Conservation (phyloP, 192 early-diverging fungal species). For the Dispira simplex region DNA sequence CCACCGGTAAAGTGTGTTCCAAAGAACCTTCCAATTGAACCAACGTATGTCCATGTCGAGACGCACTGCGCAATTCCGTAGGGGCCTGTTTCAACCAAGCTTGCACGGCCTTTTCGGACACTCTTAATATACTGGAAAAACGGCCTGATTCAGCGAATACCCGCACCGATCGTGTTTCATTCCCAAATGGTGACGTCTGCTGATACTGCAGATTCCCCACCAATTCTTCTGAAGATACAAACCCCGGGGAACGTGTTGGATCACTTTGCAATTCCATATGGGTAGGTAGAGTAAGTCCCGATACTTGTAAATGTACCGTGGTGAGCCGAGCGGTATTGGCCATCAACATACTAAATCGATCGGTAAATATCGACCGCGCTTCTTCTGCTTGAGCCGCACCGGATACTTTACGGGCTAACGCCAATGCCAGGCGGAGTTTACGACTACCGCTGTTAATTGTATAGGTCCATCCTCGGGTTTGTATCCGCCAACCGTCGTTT, state of each 20-base stretch:
- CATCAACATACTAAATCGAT: conserved; percentile 11
- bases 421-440: conserved; percentile 3
- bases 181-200: not conserved
- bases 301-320: not conserved
- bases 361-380: not conserved
- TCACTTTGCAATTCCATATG: conserved; percentile 11
- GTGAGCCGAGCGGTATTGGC: conserved; percentile 5
- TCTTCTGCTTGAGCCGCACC: not conserved
- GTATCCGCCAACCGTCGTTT: conserved; percentile 7
- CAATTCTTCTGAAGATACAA: not conserved
- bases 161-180: not conserved
- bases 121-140: not conserved
- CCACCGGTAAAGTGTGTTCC: not conserved
- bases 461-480: conserved; percentile 10
- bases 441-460: conserved; percentile 5
- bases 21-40: conserved; percentile 5
- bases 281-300: conserved; percentile 5
- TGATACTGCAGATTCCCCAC: not conserved
- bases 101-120: not conserved
- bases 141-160: conserved; percentile 4
- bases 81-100: not conserved
- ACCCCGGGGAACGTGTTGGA: not conserved
- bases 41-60: not conserved
- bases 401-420: not conserved
- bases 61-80: not conserved